A percentile compares a stretch with the other conserved stretches of the same genome.
These are phyloP conservation scores for Francoa sonchifolia DNA, from an alignment of 441 rosid species.

Conservation along the genomic window DNA sequence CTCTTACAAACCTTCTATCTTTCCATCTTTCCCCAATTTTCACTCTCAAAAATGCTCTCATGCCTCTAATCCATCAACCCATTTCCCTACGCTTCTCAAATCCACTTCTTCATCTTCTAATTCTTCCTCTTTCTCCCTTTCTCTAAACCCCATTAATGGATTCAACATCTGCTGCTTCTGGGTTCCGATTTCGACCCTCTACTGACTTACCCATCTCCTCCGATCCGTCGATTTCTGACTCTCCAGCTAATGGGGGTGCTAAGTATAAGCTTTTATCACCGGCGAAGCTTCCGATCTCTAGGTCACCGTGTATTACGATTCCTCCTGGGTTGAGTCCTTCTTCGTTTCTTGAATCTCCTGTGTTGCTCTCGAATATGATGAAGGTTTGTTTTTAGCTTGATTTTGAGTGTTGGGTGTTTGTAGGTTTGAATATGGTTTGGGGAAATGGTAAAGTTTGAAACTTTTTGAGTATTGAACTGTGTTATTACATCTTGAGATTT, in stretches of 20 bases:
- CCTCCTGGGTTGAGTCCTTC: conserved; percentile 91
- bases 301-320: conserved; percentile 58
- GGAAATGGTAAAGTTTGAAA: too few species aligned
- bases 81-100: too few species aligned
- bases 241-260: conserved; percentile 31
- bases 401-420: background rate
- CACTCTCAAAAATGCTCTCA: too few species aligned
- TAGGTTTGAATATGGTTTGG: background rate
- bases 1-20: too few species aligned
- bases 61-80: too few species aligned
- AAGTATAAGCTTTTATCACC: conserved; percentile 93
- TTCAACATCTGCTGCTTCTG: background rate
- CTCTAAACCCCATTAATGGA: too few species aligned
- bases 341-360: conserved; percentile 85
- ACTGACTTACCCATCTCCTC: background rate
- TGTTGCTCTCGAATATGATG: conserved; percentile 64
- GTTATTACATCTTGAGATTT: too few species aligned
- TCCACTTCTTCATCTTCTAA: too few species aligned
- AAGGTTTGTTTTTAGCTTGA: background rate
- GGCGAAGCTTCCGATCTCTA: conserved; percentile 88
- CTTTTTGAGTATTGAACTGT: too few species aligned
- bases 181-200: too few species aligned
- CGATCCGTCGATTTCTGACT: conserved; percentile 10
- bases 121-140: too few species aligned
- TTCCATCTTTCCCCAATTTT: too few species aligned